Conservation (phyloP, 345 rosid species). For the Lagerstroemia speciosa region DNA sequence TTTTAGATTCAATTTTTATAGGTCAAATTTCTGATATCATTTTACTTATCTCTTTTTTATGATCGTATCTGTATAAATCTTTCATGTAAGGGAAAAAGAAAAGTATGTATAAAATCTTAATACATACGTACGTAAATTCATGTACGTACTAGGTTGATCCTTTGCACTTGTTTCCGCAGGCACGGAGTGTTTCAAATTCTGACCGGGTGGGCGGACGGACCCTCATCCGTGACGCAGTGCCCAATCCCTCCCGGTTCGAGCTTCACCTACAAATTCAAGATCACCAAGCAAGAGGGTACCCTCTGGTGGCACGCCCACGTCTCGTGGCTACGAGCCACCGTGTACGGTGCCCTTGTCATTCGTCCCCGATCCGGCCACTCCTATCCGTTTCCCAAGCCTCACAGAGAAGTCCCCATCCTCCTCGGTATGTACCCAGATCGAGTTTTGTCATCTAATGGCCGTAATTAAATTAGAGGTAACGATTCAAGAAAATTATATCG, state of each 20-base stretch:
- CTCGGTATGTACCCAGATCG: conserved; percentile 55
- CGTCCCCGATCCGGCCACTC: conserved; percentile 49
- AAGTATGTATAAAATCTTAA: no score
- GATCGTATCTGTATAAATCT: no score
- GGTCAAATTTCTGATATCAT: no score
- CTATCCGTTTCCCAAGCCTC: conserved; percentile 74
- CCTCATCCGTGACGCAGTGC: conserved; percentile 66
- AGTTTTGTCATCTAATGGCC: no score
- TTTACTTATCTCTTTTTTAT: no score
- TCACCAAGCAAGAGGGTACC: conserved; percentile 72
- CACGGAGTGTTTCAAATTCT: conserved; percentile 65
- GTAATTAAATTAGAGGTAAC: no score
- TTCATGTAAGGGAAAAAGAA: no score
- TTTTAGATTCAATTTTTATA: no score
- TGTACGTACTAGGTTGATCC: background rate
- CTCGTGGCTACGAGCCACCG: conserved; percentile 67
- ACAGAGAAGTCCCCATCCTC: conserved; percentile 63
- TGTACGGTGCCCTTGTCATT: conserved; percentile 73
- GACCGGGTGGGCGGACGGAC: conserved; percentile 88
- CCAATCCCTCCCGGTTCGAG: conserved; percentile 57
- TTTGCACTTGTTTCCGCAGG: conserved; percentile 24
- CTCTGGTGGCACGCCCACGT: conserved; percentile 95
- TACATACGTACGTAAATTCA: no score
- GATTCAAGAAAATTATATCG: no score
- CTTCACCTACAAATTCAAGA: conserved; percentile 53